Base-by-base conservation (phyloP, 352 stramenopile species). In the Sclerospora graminicola region DNA sequence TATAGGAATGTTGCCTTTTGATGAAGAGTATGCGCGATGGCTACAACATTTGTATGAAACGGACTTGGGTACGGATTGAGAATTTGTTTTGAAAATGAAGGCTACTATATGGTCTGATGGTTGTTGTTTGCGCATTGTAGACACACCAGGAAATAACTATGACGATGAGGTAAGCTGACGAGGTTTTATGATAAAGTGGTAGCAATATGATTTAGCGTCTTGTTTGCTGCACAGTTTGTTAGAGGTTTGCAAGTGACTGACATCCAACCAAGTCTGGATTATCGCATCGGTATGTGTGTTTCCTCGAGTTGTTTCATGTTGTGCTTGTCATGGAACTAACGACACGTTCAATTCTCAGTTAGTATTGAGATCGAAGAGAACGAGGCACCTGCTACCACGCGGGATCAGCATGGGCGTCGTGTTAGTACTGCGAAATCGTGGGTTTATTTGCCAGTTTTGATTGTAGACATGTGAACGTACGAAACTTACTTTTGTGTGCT, bases 1-100 rank as follows among this genome's bases (percentile, higher is more conserved):
- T n/a, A 30, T 21, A 61, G 52, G 38, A 18, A 11, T 51, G 8
- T 81, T 88, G 73, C 64, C 74, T 5, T 93, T 93, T 39, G 82
- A 93, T 32, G 82, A 88, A 49, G 74, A 91, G 48, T 93, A 93
- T 55, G 82, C 76, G 18, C 73, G 81, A 8, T 93, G 82, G 82
- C 58, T 93, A 15, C 82, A 93, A 59, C 69, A 87, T 45, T 57
- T 89, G 21, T 93, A 89, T 49, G 81, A 93, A 53, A 85, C 70
- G 4, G 81, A 93, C 46, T 60, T 89, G 9, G 76, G 81, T 90
- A 68, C 43, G 66, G 67, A 16, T 8, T 15, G 13, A 15, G 9
- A 15, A 33, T 5, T 4, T 33, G 4, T 13, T 15, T 33, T 15
- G n/a, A 31, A 41, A 7, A 13, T 15, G 28, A n/a, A 28, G 35